Evolutionary conservation across 1,284 basidiomycete species (phyloP), one percentile per base, ranked within the genome.

Genomic region (Bondarzewia mesenterica): DNA sequence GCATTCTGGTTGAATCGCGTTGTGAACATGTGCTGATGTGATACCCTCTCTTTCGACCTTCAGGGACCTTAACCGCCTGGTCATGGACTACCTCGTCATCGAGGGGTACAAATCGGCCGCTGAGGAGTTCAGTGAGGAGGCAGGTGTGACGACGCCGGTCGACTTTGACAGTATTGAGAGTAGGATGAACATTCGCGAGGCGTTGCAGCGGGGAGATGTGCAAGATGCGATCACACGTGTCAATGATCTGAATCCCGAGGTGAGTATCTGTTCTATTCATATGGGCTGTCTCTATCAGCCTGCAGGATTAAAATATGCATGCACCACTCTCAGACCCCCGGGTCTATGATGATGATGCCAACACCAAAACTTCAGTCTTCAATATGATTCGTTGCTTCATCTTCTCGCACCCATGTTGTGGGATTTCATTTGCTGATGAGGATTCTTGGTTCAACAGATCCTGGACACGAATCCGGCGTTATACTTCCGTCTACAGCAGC

Each of bases 81-180:
- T 99, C 42, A 94, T 97, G 84, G 93, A 99, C 66, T 99, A 97
- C 66, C 85, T 99, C 50, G 89, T 98, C 54, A 93, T 96, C 49
- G 94, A 98, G 63, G 95, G 95, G 2, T 97, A 95, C 75, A 93
- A 94, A 62, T 85, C 90, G 20, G 93, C 96, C 1, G 95, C 96
- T 1, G 88, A 95, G 60, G 86, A 93, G 63, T 97, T 99, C 63
- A 86, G 90, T 52, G 78, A 81, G 46, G 95, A 99, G 64, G 87
- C 93, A 2, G 82, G 82, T 32, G 71, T 97, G 40, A 67, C 75
- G 5, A 77, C 86, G 0, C 76, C 79, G 4, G 82, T 93, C 41
- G 93, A 97, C 60, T 86, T 93, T 61, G 88, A 90, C 44, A 89
- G 83, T 58, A 96, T 99, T 54, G 89, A 94, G 63, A 91, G 88